Percentiles rank a stretch among this genome's conserved stretches.
These are phyloP conservation scores for Geopyxis carbonaria DNA, from an alignment of 495 filamentous ascomycete species.

Conservation along the genomic window DNA sequence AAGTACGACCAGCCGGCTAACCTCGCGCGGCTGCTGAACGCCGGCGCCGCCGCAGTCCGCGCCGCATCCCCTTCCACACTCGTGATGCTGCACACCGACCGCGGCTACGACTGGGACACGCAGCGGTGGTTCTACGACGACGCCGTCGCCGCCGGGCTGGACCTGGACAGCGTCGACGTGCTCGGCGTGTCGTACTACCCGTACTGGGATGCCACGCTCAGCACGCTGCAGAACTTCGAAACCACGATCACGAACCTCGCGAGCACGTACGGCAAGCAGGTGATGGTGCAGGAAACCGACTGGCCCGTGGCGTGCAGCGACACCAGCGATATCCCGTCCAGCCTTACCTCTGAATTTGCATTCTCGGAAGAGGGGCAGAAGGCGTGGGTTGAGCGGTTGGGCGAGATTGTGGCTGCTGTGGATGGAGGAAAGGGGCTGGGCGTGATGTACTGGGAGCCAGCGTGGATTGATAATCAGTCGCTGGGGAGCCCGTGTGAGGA, in stretches of 20 bases:
- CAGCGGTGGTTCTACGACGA: constrained; percentile 47
- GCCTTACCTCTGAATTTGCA: constrained; percentile 36
- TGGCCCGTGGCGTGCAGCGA: constrained; percentile 46
- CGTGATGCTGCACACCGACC: constrained; percentile 54
- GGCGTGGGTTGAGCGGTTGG: too few relatives aligned
- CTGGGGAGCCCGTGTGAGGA: too few relatives aligned
- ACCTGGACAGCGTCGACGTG: constrained; percentile 43
- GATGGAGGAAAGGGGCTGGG: too few relatives aligned
- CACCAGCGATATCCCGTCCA: constrained; percentile 39
- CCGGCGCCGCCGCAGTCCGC: constrained; percentile 44
- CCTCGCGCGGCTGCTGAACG: constrained; percentile 44
- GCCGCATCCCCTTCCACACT: constrained; percentile 37
- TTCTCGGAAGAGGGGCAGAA: constrained; percentile 44
- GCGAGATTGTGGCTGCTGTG: too few relatives aligned
- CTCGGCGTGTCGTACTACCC: constrained; percentile 59
- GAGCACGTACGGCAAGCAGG: constrained; percentile 39
- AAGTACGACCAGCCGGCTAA: constrained; percentile 35
- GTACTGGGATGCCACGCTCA: constrained; percentile 39
- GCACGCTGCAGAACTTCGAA: constrained; percentile 39
- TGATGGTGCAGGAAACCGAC: constrained; percentile 49
- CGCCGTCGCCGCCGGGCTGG: constrained; percentile 36
- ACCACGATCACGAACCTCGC: constrained; percentile 41
- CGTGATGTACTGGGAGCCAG: too few relatives aligned
- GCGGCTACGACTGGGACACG: constrained; percentile 49
- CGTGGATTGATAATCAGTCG: too few relatives aligned